These are phyloP conservation scores for Magnusiomyces fungicola DNA, from an alignment of 1,139 yeast genomes.

Conservation along the genomic window DNA sequence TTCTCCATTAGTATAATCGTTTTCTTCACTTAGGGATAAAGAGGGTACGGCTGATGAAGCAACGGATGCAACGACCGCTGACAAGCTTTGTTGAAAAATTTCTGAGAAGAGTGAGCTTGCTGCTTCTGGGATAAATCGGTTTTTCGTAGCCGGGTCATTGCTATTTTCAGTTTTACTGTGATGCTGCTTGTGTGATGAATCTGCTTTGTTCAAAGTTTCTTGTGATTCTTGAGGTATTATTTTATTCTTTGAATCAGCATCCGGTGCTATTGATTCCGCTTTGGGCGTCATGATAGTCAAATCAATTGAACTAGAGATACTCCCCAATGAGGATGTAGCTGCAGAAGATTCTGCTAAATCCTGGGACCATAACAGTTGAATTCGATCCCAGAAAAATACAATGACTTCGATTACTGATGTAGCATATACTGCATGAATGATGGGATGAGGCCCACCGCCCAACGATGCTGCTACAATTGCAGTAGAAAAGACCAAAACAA, in stretches of 20 bases:
- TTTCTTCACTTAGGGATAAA: background rate
- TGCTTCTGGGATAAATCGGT: background rate
- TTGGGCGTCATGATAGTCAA: background rate
- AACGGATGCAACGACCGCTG: background rate
- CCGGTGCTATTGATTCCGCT: background rate
- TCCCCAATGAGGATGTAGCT: background rate
- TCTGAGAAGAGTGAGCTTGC: background rate
- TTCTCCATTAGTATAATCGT: background rate
- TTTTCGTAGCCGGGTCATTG: background rate
- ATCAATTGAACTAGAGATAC: background rate
- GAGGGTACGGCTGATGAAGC: background rate
- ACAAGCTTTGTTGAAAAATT: background rate
- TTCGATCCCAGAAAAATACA: conserved; percentile 20
- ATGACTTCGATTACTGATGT: conserved; percentile 26
- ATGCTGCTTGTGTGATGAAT: background rate
- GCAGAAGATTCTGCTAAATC: background rate
- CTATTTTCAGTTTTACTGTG: background rate
- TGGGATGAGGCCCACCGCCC: conserved; percentile 29
- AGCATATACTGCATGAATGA: conserved; percentile 30
- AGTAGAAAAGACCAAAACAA: conserved; percentile 29
- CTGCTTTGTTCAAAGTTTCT: background rate
- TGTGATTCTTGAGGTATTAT: background rate
- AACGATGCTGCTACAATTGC: conserved; percentile 32
- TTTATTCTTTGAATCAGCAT: background rate
- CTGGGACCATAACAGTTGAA: conserved; percentile 3